Conservation (phyloP, 2,329 filamentous ascomycete genomes). For the Aspergillus cejpii region DNA sequence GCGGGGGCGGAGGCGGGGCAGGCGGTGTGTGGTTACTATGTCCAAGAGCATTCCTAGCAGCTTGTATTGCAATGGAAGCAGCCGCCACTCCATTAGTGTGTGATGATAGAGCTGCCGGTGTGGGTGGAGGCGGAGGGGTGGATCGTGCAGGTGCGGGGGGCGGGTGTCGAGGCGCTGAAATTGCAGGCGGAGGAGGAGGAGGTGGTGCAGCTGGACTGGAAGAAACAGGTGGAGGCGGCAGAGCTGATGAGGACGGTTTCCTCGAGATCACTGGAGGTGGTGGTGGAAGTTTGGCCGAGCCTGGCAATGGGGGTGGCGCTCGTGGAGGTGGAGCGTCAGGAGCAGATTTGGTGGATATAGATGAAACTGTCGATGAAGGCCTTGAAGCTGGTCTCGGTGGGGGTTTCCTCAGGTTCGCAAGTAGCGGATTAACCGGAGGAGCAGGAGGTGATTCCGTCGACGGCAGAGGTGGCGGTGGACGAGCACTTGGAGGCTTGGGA, state of each 20-base stretch:
- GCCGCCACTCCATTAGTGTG: slow-evolving; percentile 37
- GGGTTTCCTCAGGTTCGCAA: slow-evolving; percentile 55
- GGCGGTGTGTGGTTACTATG: slow-evolving; percentile 39
- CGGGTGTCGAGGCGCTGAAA: slow-evolving; percentile 26
- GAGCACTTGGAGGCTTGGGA: slow-evolving; percentile 51
- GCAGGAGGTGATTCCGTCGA: slow-evolving; percentile 45
- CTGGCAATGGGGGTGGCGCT: slow-evolving; percentile 62
- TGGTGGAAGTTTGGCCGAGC: slow-evolving; percentile 43
- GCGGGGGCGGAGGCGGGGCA: slow-evolving; percentile 39
- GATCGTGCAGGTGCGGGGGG: slow-evolving; percentile 39
- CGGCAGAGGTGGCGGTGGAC: slow-evolving; percentile 42
- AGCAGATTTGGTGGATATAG: slow-evolving; percentile 48
- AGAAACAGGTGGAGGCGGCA: slow-evolving; percentile 40
- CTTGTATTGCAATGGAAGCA: slow-evolving; percentile 52
- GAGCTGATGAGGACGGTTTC: slow-evolving; percentile 50
- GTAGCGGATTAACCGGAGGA: slow-evolving; percentile 47
- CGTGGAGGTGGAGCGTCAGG: slow-evolving; percentile 44
- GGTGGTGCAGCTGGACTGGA: slow-evolving; percentile 41
- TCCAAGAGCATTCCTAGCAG: slow-evolving; percentile 53
- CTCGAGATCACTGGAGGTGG: slow-evolving; percentile 52
- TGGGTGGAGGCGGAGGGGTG: slow-evolving; percentile 39
- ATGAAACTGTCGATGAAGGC: slow-evolving; percentile 55
- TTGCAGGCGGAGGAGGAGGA: slow-evolving; percentile 36
- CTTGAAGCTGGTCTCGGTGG: slow-evolving; percentile 47
- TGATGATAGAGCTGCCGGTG: slow-evolving; percentile 23